Evolutionary conservation across 2,329 filamentous ascomycete species (phyloP).

Genomic region (Ophiosphaerella herpotricha): DNA sequence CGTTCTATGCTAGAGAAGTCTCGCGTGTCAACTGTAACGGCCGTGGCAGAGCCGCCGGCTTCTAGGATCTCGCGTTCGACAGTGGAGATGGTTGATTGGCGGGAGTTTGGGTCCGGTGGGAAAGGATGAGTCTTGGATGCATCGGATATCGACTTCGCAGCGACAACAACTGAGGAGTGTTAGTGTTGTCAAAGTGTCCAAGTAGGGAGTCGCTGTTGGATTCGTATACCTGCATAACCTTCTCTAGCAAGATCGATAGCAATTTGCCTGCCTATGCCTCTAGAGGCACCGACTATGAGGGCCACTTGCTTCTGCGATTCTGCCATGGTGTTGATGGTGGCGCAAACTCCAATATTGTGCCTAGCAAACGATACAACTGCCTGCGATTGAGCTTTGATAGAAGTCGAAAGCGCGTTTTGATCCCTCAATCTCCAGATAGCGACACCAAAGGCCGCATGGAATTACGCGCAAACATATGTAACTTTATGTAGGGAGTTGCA

Average conservation of each 20-base stretch:
- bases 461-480: not conserved
- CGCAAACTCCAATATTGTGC: not conserved
- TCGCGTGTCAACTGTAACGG: slow-evolving; percentile 73
- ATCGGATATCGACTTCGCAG: slow-evolving; percentile 75
- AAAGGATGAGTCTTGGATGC: slow-evolving; percentile 62
- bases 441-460: not conserved
- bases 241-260: slow-evolving; percentile 75
- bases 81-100: slow-evolving; percentile 76
- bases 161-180: slow-evolving; percentile 68
- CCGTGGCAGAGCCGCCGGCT: slow-evolving; percentile 65
- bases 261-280: slow-evolving; percentile 80
- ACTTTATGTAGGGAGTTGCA: slow-evolving; percentile 2
- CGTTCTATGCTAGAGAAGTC: slow-evolving; percentile 63
- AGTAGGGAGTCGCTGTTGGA: not conserved
- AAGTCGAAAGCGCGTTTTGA: not conserved
- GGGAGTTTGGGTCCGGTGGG: slow-evolving; percentile 77
- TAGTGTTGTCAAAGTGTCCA: slow-evolving; percentile 1
- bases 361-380: too few relatives aligned
- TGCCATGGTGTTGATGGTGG: not conserved
- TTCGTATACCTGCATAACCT: slow-evolving; percentile 68
- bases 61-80: slow-evolving; percentile 74
- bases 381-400: not conserved
- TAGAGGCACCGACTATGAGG: slow-evolving; percentile 74
- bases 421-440: slow-evolving; percentile 1
- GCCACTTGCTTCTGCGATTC: slow-evolving; percentile 58